A percentile compares a stretch with the other conserved stretches of the same genome.
phyloP scores from a whole-genome alignment of 306 rosid species.

The Trifolium repens region DNA sequence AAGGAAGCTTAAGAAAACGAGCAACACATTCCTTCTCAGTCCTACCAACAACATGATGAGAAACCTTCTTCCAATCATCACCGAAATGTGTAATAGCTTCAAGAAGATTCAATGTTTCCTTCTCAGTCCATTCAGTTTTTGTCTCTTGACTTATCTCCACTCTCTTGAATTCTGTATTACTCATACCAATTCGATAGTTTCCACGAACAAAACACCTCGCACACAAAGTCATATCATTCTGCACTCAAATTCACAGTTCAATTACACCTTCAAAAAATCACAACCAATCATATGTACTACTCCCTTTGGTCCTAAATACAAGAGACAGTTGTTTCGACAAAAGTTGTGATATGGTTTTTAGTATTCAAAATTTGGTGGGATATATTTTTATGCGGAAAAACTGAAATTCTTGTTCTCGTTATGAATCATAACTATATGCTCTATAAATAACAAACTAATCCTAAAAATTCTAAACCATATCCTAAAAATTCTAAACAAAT shows the following conservation, averaged over 20 bases:
- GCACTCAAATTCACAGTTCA: constrained; percentile 7
- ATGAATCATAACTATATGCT: no score
- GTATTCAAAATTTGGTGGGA: no score
- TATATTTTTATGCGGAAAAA: no score
- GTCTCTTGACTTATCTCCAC: constrained; percentile 86
- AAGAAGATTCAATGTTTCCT: constrained; percentile 79
- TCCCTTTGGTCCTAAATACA: no score
- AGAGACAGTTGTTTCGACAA: no score
- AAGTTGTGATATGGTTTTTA: no score
- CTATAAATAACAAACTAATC: no score
- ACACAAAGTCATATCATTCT: constrained; percentile 88
- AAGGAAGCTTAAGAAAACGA: constrained; percentile 83
- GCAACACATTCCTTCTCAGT: constrained; percentile 91
- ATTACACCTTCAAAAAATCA: background rate
- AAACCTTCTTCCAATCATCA: constrained; percentile 90
- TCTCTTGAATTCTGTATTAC: constrained; percentile 82
- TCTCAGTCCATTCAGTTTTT: constrained; percentile 77
- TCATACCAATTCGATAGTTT: constrained; percentile 81
- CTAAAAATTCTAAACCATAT: no score
- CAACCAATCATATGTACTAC: background rate
- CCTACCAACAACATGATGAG: constrained; percentile 86
- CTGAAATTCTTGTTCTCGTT: no score
- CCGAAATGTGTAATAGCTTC: constrained; percentile 81
- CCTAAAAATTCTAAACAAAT: no score
- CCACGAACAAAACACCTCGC: constrained; percentile 98